Base-by-base conservation (phyloP, 345 rosid species). In the Aegle marmelos region DNA sequence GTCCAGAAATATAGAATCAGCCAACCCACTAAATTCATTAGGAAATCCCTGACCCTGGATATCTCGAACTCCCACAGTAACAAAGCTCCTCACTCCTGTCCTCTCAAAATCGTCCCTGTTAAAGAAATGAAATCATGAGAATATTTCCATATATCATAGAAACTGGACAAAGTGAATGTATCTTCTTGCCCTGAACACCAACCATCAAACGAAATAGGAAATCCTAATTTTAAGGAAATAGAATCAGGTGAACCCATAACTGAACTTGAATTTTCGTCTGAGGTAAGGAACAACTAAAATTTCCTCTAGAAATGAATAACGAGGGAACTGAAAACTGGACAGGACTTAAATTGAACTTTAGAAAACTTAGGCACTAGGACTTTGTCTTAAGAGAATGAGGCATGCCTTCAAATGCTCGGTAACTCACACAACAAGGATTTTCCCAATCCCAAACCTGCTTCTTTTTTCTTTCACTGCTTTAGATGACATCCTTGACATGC, bases 31-130 rank as follows among this genome's bases (percentile, higher is more conserved):
- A 28, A 88, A 86, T 39, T 92, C 92, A 70, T 88, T 90, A 1
- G 98, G 98, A 79, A 93, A 96, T 82, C 98, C 98, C 80, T 88
- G 83, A 61, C 97, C 97, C 82, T 96, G 98, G 78, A 94, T 89
- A 77, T 94, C 99, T 85, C 99, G 84, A 68, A 94, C 94, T 72
- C 92, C 93, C 56, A 92, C 97, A 3, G 97, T 91, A 5, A 94
- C 97, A 70, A 90, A 73, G 27, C 82, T 85, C 87, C 85, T 87
- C 25, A 92, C 83, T 37, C 97, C 97, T 10, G 94, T 96, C 88
- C 70, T 84, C 84, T 88, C 94, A 73, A 94, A 94, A 84, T 94
- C 99, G 78, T 91, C 95, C 87, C 97, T 95, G 76, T 73, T 27
- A 16, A 84, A 66, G 53, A 86, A 60, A 65, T 53, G 58, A 9